Evolutionary conservation across 2,329 filamentous ascomycete species (phyloP).

Genomic region (Acephala macrosclerotiorum): DNA sequence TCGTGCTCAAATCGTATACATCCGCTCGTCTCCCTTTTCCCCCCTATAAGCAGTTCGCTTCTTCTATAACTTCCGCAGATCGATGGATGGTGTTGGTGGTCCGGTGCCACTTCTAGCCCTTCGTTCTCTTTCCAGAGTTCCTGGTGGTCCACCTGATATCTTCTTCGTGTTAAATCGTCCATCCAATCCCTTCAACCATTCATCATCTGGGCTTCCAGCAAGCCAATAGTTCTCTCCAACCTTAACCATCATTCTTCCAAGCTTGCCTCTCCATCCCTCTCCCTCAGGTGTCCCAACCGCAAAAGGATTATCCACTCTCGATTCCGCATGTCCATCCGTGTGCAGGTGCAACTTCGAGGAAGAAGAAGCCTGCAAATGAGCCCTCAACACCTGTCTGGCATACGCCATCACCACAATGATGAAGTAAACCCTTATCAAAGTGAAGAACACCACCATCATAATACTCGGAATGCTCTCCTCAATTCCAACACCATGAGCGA

Average conservation of each 20-base stretch:
- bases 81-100: conserved; percentile 41
- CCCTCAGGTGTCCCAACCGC: conserved; percentile 73
- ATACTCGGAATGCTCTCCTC: conserved; percentile 78
- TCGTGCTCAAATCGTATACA: not conserved
- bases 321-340: conserved; percentile 48
- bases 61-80: conserved; percentile 33
- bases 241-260: conserved; percentile 81
- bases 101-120: conserved; percentile 52
- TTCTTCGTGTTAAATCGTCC: conserved; percentile 62
- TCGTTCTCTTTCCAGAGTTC: conserved; percentile 50
- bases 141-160: conserved; percentile 49
- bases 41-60: not conserved
- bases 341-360: conserved; percentile 42
- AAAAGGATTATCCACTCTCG: conserved; percentile 73
- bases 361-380: conserved; percentile 64
- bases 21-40: conserved; percentile 12
- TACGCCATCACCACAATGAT: conserved; percentile 84
- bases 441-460: conserved; percentile 76
- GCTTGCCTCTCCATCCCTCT: conserved; percentile 77
- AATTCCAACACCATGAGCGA: conserved; percentile 71
- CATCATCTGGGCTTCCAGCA: conserved; percentile 66
- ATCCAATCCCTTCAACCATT: conserved; percentile 71
- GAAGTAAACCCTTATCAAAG: conserved; percentile 82
- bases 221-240: conserved; percentile 84
- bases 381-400: conserved; percentile 77